Conservation (phyloP, 2,329 filamentous ascomycete species). For the Ceratocystis huliohia region DNA sequence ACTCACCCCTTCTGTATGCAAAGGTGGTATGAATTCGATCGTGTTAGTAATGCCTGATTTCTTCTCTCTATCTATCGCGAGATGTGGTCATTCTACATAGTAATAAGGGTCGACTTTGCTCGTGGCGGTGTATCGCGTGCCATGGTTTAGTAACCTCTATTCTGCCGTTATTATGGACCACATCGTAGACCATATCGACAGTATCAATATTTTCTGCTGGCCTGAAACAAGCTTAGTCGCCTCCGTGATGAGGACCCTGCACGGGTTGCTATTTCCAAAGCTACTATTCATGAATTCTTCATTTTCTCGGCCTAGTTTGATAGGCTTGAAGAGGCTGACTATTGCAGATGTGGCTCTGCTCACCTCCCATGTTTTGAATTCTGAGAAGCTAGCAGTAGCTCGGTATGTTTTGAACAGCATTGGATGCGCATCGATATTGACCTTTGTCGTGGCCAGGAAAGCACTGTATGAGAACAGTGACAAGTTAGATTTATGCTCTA, state of each 20-base stretch:
- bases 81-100: too few species aligned
- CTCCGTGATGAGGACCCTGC: conserved; percentile 25
- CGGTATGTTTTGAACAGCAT: conserved; percentile 26
- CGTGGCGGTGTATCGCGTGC: too few species aligned
- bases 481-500: background rate
- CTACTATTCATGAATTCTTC: conserved; percentile 27
- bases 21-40: too few species aligned
- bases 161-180: too few species aligned
- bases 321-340: conserved; percentile 26
- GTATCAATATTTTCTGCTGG: conserved; percentile 18
- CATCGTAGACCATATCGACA: too few species aligned
- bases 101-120: too few species aligned
- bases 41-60: too few species aligned
- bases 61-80: too few species aligned
- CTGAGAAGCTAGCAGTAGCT: conserved; percentile 20
- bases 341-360: conserved; percentile 27
- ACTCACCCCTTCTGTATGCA: too few species aligned
- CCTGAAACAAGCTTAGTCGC: conserved; percentile 24
- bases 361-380: conserved; percentile 26
- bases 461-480: background rate
- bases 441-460: background rate
- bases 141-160: too few species aligned
- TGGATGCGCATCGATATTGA: conserved; percentile 17
- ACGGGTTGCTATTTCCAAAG: conserved; percentile 28
- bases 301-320: conserved; percentile 24